Evolutionary conservation across 2,329 filamentous ascomycete genomes (phyloP), one percentile per base, ranked within the genome.

Genomic region (Phyllachora maydis): DNA sequence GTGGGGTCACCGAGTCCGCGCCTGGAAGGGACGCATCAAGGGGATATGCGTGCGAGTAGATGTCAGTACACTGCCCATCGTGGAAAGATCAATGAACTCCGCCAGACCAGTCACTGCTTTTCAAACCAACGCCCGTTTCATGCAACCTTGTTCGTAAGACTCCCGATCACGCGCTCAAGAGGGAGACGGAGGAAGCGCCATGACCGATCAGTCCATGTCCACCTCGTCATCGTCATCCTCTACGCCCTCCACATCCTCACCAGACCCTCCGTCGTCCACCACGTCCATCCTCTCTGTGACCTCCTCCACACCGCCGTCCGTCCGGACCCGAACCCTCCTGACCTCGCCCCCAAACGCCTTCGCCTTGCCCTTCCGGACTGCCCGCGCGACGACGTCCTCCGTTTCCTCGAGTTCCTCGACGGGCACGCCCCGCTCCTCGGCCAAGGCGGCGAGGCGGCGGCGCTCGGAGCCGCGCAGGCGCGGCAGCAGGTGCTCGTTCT

Each of bases 401-500:
- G 47, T 44, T 29, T 40, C 33, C 28, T 41, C 36, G 30, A 44
- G 40, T 36, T 48, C 47, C 32, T 49, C 40, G 15, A 35, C 37
- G 9, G 35, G 31, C 22, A 37, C 25, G 16, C 33, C 35, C 19
- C 26, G 28, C 51, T 72, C 66, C 46, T 59, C 65, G 35, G 61
- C 65, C 37, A 66, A 56, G 48, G 36, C 35, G 32, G 34, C 36
- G 19, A 77, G 55, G 41, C 65, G 64, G 36, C 81, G 78, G 41
- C 59, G 60, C 56, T 72, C 66, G 48, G 58, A 65, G 38, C 61
- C 65, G 37, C 67, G 56, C 46, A 75, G 56, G 43, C 65, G 65
- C 37, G 79, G 81, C 39, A 98, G 65, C 48, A 98, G 62, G 54
- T 98, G 88, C 57, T 82, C 71, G 52, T 92, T 85, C 57, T 88